These are phyloP conservation scores for Ogataea corticis DNA, from an alignment of 805 yeast genomes.

Conservation along the genomic window DNA sequence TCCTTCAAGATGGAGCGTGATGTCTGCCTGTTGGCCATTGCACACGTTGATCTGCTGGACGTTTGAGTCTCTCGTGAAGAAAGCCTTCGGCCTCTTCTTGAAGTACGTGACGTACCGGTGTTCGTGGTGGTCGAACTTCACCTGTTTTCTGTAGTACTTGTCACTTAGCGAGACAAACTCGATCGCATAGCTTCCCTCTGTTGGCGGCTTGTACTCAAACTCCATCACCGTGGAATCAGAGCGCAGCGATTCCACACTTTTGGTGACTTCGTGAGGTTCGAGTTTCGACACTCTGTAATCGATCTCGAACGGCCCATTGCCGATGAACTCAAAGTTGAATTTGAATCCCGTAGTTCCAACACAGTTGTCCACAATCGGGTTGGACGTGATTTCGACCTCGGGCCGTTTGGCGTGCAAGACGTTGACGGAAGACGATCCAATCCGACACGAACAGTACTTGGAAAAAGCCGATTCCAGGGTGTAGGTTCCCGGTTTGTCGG, in stretches of 20 bases:
- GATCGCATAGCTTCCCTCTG: constrained; percentile 80
- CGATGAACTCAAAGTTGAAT: constrained; percentile 69
- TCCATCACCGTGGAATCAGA: constrained; percentile 36
- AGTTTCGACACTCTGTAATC: constrained; percentile 60
- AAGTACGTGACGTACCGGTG: constrained; percentile 68
- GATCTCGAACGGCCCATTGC: constrained; percentile 80
- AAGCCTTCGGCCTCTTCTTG: constrained; percentile 66
- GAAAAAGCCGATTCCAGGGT: constrained; percentile 54
- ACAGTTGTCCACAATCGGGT: constrained; percentile 78
- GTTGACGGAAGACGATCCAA: constrained; percentile 55
- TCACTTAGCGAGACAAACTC: constrained; percentile 67
- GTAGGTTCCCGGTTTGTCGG: constrained; percentile 68
- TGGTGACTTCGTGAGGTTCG: constrained; percentile 36
- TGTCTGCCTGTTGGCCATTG: constrained; percentile 35
- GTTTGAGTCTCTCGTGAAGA: constrained; percentile 29
- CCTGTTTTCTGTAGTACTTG: constrained; percentile 48
- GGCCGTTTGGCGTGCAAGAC: constrained; percentile 44
- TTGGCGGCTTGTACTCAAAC: constrained; percentile 71
- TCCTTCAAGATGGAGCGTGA: constrained; percentile 71
- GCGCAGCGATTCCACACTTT: constrained; percentile 30
- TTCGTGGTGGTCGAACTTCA: constrained; percentile 35
- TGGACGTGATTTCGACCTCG: constrained; percentile 46
- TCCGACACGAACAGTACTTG: constrained; percentile 64
- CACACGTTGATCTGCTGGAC: constrained; percentile 28
- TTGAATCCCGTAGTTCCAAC: constrained; percentile 85